Percentiles rank a stretch among this genome's conserved stretches.
Evolutionary conservation across 805 yeast genomes (phyloP).

Genomic region (Saccharomycopsis lassenensis): DNA sequence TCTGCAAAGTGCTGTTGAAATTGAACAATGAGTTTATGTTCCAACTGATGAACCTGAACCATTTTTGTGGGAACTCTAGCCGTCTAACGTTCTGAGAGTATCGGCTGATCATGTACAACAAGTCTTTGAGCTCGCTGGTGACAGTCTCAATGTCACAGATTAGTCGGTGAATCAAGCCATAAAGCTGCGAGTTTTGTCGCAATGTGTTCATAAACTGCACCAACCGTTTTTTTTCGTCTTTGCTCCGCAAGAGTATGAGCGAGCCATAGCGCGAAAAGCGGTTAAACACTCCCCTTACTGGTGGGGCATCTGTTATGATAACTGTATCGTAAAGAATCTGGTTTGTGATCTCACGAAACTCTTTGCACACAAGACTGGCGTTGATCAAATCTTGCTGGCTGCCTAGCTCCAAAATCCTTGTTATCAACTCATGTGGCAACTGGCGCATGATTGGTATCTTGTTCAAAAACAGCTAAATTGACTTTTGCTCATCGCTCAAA

Average conservation of each 20-base stretch:
- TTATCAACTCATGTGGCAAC: no score
- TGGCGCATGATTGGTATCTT: no score
- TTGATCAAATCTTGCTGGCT: not conserved
- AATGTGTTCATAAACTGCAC: not conserved
- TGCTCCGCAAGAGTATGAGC: not conserved
- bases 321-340: slow-evolving; percentile 2
- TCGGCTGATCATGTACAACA: slow-evolving; percentile 1
- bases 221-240: not conserved
- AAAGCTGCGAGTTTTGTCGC: not conserved
- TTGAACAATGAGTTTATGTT: slow-evolving; percentile 6
- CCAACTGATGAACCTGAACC: slow-evolving; percentile 9
- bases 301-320: slow-evolving; percentile 2
- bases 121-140: not conserved
- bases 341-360: not conserved
- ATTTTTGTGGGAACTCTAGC: slow-evolving; percentile 8
- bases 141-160: slow-evolving; percentile 2
- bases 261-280: slow-evolving; percentile 2
- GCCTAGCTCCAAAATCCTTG: no score
- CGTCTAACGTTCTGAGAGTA: not conserved
- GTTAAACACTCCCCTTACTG: not conserved
- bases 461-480: no score
- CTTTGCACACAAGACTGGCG: not conserved
- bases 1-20: slow-evolving; percentile 1
- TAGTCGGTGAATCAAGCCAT: not conserved
- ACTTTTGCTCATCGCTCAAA: no score